Conservation (phyloP, 2,329 filamentous ascomycete genomes). For the Parastagonospora nodorum region DNA sequence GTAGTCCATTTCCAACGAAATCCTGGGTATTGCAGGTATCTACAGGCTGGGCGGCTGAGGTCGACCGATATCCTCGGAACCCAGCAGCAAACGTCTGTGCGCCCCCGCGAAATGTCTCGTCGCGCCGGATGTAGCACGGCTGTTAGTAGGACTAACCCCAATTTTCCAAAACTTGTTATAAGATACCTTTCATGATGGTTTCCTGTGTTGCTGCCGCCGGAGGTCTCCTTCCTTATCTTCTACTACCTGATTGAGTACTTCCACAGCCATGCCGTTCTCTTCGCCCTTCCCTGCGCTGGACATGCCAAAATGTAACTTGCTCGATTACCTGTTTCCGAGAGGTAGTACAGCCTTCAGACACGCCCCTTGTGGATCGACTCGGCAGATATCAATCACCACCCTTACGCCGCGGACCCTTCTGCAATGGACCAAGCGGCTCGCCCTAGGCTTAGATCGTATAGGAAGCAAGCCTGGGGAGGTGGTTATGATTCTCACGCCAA, state of each 20-base stretch:
- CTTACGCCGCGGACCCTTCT: slow-evolving; percentile 54
- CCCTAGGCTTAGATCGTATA: slow-evolving; percentile 52
- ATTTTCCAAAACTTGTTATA: slow-evolving; percentile 15
- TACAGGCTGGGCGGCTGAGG: slow-evolving; percentile 20
- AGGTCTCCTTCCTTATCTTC: slow-evolving; percentile 1
- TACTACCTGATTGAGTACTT: slow-evolving; percentile 2
- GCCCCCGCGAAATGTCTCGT: slow-evolving; percentile 14
- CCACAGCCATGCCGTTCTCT: slow-evolving; percentile 46
- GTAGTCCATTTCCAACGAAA: slow-evolving; percentile 17
- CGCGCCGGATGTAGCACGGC: slow-evolving; percentile 22
- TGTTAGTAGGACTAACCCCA: slow-evolving; percentile 15
- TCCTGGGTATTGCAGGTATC: slow-evolving; percentile 10
- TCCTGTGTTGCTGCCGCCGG: slow-evolving; percentile 1
- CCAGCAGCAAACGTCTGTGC: slow-evolving; percentile 19
- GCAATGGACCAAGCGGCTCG: slow-evolving; percentile 57
- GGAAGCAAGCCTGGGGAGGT: slow-evolving; percentile 55
- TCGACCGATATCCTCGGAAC: slow-evolving; percentile 36
- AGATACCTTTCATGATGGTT: slow-evolving; percentile 9
- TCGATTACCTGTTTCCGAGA: slow-evolving; percentile 42
- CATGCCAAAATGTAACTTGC: slow-evolving; percentile 53
- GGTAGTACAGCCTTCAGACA: slow-evolving; percentile 40
- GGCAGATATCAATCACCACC: slow-evolving; percentile 46
- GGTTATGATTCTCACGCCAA: slow-evolving; percentile 59
- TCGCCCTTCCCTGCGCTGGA: slow-evolving; percentile 51
- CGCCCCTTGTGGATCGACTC: slow-evolving; percentile 60